phyloP scores from a whole-genome alignment of 1,284 basidiomycete species.

The Marasmius tenuissimus region DNA sequence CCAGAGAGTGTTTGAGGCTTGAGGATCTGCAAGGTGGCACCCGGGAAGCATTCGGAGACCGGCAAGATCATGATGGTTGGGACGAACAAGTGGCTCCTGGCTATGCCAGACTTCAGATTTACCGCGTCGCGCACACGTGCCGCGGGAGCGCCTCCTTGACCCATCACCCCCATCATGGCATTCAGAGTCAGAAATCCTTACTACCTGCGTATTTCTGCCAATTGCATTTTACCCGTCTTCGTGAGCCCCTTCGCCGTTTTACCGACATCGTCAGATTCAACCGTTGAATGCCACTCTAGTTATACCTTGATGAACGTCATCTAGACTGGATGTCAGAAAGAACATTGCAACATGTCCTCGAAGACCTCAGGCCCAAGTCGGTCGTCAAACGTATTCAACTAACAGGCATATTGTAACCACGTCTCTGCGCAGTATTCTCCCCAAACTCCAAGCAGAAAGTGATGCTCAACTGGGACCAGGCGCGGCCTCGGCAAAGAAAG shows the following conservation, averaged over 20 bases:
- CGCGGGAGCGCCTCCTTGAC: background rate
- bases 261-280: too few relatives aligned
- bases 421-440: slow-evolving; percentile 50
- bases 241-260: background rate
- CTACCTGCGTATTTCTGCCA: background rate
- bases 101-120: background rate
- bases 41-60: too few relatives aligned
- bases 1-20: too few relatives aligned
- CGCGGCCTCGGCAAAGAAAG: slow-evolving; percentile 50
- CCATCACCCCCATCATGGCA: background rate
- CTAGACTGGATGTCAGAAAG: slow-evolving; percentile 77
- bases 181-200: slow-evolving; percentile 1
- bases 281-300: slow-evolving; percentile 32
- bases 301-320: slow-evolving; percentile 80
- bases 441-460: slow-evolving; percentile 64
- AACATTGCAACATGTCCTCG: slow-evolving; percentile 67
- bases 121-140: background rate
- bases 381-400: slow-evolving; percentile 16
- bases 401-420: background rate
- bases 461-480: slow-evolving; percentile 40
- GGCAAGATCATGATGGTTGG: too few relatives aligned
- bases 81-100: background rate
- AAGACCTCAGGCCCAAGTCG: slow-evolving; percentile 69
- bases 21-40: too few relatives aligned
- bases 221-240: slow-evolving; percentile 6